Conservation (phyloP, 352 stramenopile species). For the Phytophthora capsici region DNA sequence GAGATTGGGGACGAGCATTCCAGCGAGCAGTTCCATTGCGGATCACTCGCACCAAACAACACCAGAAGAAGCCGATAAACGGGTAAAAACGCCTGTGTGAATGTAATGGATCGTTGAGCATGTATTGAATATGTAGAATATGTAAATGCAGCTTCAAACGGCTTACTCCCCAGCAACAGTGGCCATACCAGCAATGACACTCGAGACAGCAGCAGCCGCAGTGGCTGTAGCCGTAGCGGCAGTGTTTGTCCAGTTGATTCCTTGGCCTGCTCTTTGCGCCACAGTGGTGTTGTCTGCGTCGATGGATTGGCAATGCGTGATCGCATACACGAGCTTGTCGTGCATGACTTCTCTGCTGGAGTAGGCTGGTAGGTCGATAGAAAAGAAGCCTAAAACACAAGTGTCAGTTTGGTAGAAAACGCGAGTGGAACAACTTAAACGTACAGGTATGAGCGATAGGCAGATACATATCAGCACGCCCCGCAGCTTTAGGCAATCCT, state of each 20-base stretch:
- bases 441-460: conserved; percentile 89
- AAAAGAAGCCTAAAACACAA: conserved; percentile 78
- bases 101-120: conserved; percentile 15
- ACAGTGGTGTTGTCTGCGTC: conserved; percentile 90
- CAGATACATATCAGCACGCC: conserved; percentile 82
- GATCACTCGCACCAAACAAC: conserved; percentile 35
- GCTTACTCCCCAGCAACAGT: conserved; percentile 32
- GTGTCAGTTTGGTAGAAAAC: too few species aligned
- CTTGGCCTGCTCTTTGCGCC: conserved; percentile 85
- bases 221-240: conserved; percentile 41
- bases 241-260: conserved; percentile 83
- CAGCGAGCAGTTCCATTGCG: conserved; percentile 57
- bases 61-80: conserved; percentile 13
- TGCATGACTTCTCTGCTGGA: conserved; percentile 77
- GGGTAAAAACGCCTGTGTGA: neutral
- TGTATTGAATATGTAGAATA: conserved; percentile 14
- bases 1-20: conserved; percentile 73
- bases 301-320: conserved; percentile 89
- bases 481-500: conserved; percentile 76
- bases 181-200: conserved; percentile 62
- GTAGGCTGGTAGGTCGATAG: conserved; percentile 85
- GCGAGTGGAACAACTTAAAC: conserved; percentile 4
- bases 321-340: conserved; percentile 88
- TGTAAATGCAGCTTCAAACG: conserved; percentile 23
- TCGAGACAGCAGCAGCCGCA: conserved; percentile 64